Conservation (phyloP, 2,329 filamentous ascomycete genomes). For the Penicillium verrucosum region DNA sequence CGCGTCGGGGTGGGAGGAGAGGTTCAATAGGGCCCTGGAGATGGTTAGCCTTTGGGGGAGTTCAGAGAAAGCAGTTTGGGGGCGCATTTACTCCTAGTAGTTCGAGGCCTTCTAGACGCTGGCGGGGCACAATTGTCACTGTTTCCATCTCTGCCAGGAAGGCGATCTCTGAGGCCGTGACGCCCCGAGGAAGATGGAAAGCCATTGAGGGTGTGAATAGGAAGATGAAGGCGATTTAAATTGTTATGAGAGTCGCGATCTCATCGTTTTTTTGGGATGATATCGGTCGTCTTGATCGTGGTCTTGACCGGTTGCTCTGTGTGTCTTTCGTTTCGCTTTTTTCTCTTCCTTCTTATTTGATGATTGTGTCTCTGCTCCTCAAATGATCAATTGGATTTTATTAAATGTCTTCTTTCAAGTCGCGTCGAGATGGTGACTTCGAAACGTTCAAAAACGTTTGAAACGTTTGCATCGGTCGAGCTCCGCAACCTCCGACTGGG, state of each 20-base stretch:
- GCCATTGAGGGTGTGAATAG: conserved; percentile 48
- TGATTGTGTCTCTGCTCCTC: background rate
- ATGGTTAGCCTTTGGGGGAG: conserved; percentile 1
- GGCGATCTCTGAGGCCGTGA: conserved; percentile 82
- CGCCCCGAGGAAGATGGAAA: conserved; percentile 60
- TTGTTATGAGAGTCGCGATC: background rate
- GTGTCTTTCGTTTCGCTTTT: background rate
- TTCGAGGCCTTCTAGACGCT: conserved; percentile 79
- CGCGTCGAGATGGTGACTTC: background rate
- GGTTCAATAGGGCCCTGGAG: conserved; percentile 70
- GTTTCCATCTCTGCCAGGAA: conserved; percentile 98
- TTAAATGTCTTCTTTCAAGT: background rate
- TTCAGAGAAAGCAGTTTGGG: background rate
- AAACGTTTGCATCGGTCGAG: conserved; percentile 29
- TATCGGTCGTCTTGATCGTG: background rate
- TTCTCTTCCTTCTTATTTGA: background rate
- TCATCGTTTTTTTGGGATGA: background rate
- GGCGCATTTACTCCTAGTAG: conserved; percentile 68
- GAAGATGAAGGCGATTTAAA: background rate
- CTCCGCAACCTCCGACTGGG: background rate
- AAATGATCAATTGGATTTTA: background rate
- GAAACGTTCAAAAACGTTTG: conserved; percentile 25
- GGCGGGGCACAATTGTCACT: conserved; percentile 86
- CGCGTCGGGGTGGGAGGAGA: conserved; percentile 76
- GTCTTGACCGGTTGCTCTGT: background rate